phyloP scores from a whole-genome alignment of 2,329 filamentous ascomycete species.

The Knufia petricola region DNA sequence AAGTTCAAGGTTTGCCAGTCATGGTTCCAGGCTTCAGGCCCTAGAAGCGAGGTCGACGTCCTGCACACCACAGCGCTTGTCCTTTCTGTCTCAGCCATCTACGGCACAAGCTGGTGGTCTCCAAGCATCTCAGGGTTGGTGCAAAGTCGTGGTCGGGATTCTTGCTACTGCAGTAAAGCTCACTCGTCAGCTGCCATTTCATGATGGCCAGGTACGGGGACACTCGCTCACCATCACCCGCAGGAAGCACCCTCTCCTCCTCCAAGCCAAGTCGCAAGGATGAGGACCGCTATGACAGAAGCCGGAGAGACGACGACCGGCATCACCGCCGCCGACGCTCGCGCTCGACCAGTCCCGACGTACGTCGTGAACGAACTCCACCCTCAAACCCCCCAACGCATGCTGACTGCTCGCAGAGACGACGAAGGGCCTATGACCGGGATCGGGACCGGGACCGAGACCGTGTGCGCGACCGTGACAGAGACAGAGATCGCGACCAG shows the following conservation, averaged over 20 bases:
- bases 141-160: too few relatives aligned
- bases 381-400: too few relatives aligned
- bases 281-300: slow-evolving; percentile 44
- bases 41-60: too few relatives aligned
- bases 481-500: slow-evolving; percentile 47
- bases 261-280: slow-evolving; percentile 54
- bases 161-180: slow-evolving; percentile 33
- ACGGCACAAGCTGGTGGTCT: too few relatives aligned
- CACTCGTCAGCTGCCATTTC: slow-evolving; percentile 31
- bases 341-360: slow-evolving; percentile 40
- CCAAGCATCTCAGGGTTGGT: too few relatives aligned
- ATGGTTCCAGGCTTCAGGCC: too few relatives aligned
- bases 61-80: too few relatives aligned
- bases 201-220: slow-evolving; percentile 53
- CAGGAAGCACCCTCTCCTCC: slow-evolving; percentile 71
- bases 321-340: slow-evolving; percentile 31
- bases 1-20: too few relatives aligned
- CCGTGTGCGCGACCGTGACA: slow-evolving; percentile 40
- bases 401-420: slow-evolving; percentile 37
- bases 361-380: too few relatives aligned
- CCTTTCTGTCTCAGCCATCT: too few relatives aligned
- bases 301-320: slow-evolving; percentile 42
- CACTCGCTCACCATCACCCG: slow-evolving; percentile 82
- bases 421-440: slow-evolving; percentile 30
- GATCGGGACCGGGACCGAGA: slow-evolving; percentile 36